Evolutionary conservation across 108 stramenopile genomes (phyloP).

Genomic region (Cylindrotheca closterium): DNA sequence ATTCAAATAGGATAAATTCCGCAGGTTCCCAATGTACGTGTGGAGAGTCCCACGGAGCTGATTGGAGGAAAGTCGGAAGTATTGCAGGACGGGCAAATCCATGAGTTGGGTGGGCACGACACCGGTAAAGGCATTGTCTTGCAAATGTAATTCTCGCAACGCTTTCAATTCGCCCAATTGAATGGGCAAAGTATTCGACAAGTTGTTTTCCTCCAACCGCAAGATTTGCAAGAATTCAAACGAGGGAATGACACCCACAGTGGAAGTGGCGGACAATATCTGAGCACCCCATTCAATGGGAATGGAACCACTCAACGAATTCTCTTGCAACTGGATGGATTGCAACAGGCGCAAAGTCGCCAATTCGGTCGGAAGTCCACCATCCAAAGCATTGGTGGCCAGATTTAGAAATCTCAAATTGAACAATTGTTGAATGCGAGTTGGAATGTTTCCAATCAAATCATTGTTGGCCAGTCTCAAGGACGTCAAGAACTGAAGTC

Average conservation of each 20-base stretch:
- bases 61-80: conserved; percentile 14
- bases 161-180: conserved; percentile 29
- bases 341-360: conserved; percentile 27
- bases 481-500: conserved; percentile 29
- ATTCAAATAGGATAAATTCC: conserved; percentile 20
- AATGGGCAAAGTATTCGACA: conserved; percentile 24
- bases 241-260: conserved; percentile 39
- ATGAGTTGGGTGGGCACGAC: conserved; percentile 26
- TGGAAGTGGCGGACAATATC: conserved; percentile 9
- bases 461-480: conserved; percentile 29
- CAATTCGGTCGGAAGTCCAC: conserved; percentile 25
- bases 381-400: conserved; percentile 18
- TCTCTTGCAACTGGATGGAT: conserved; percentile 17
- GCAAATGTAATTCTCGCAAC: conserved; percentile 30
- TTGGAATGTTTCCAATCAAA: conserved; percentile 26
- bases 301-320: conserved; percentile 28
- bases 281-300: conserved; percentile 31
- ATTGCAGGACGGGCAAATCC: conserved; percentile 7
- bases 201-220: conserved; percentile 16
- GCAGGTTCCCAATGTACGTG: conserved; percentile 30
- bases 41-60: conserved; percentile 32
- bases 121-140: conserved; percentile 24
- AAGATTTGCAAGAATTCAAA: too few relatives aligned
- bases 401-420: conserved; percentile 31
- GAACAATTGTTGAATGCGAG: conserved; percentile 26